Percentiles rank a stretch among this genome's conserved stretches.
These are phyloP conservation scores for Phaeotremella fagi DNA, from an alignment of 768 basidiomycete genomes.

Conservation along the genomic window DNA sequence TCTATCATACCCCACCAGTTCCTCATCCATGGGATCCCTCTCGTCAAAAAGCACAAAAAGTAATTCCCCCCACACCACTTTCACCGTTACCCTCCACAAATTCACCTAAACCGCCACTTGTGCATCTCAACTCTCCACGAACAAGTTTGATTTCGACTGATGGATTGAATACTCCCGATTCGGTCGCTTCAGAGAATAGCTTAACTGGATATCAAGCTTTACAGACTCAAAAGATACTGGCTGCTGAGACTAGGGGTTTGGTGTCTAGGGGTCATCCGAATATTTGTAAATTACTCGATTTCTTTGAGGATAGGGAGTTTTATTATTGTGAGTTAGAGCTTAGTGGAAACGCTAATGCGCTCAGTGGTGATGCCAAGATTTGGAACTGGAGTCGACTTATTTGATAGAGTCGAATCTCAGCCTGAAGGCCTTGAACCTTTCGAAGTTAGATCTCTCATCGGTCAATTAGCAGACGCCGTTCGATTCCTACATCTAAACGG, in stretches of 20 bases:
- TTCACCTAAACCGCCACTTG: too few relatives aligned
- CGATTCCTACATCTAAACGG: conserved; percentile 82
- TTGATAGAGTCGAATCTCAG: conserved; percentile 86
- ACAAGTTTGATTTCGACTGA: too few relatives aligned
- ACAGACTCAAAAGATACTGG: conserved; percentile 34
- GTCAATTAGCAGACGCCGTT: conserved; percentile 88
- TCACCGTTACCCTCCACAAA: too few relatives aligned
- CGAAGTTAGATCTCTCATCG: conserved; percentile 74
- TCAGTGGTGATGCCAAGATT: conserved; percentile 64
- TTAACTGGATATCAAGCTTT: neutral
- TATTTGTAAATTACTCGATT: conserved; percentile 88
- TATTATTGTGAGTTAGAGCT: conserved; percentile 66
- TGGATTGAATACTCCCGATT: conserved; percentile 13
- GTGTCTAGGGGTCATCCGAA: conserved; percentile 75
- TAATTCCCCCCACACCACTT: too few relatives aligned
- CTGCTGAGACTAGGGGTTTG: conserved; percentile 29
- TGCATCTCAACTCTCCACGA: too few relatives aligned
- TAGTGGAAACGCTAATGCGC: neutral
- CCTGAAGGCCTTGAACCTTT: conserved; percentile 76
- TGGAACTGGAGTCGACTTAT: conserved; percentile 70
- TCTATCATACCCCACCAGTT: conserved; percentile 59
- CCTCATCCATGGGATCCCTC: conserved; percentile 76
- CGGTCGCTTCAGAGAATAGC: conserved; percentile 3
- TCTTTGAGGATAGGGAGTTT: conserved; percentile 93
- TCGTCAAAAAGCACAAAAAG: too few relatives aligned